These are phyloP conservation scores for Lepidium aucheri DNA, from an alignment of 345 rosid genomes.

Conservation along the genomic window DNA sequence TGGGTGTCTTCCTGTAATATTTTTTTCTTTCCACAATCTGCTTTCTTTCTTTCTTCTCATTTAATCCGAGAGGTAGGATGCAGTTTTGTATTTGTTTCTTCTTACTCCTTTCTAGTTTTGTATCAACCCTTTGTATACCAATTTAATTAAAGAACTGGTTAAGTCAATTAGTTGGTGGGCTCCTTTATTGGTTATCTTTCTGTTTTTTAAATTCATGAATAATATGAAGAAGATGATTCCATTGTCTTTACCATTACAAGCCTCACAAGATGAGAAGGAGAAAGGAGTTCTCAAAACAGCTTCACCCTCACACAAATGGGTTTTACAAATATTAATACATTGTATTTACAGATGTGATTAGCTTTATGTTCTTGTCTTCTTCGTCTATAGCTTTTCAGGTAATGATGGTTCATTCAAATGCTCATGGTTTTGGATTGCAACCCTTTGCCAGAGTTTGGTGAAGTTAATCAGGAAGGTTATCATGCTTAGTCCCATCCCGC, in stretches of 20 bases:
- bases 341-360: conserved; percentile 13
- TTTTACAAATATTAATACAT: conserved; percentile 9
- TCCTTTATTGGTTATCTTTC: neutral
- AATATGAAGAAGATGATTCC: neutral
- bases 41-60: conserved; percentile 9
- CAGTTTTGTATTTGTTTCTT: conserved; percentile 7
- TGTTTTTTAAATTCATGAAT: neutral
- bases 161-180: conserved; percentile 17
- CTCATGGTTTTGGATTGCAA: conserved; percentile 43
- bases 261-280: conserved; percentile 3
- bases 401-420: conserved; percentile 19
- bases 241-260: conserved; percentile 16
- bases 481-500: conserved; percentile 47
- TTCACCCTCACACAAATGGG: conserved; percentile 5
- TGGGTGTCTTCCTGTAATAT: conserved; percentile 14
- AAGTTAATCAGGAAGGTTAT: conserved; percentile 39
- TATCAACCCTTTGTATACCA: conserved; percentile 21
- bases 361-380: conserved; percentile 7
- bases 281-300: conserved; percentile 6
- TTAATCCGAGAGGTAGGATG: conserved; percentile 21
- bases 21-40: neutral
- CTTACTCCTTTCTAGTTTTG: neutral
- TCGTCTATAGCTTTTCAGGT: conserved; percentile 10
- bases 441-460: conserved; percentile 48
- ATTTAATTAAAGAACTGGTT: conserved; percentile 11